A percentile compares a stretch with the other conserved stretches of the same genome.
Conservation (phyloP, 352 stramenopile genomes). For the Globisporangium recalcitrans region DNA sequence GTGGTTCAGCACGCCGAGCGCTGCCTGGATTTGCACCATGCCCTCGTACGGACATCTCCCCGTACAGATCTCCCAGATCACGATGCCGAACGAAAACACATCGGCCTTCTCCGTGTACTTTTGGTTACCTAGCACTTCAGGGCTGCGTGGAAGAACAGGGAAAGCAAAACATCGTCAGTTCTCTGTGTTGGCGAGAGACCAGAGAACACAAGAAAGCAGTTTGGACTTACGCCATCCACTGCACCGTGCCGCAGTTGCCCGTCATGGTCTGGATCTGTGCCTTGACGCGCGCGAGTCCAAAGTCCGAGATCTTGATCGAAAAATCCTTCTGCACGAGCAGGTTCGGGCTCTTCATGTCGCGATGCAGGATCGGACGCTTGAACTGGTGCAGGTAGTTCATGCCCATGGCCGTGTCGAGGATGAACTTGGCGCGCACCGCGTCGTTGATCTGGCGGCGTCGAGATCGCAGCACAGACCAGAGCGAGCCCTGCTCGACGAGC, state of each 20-base stretch:
- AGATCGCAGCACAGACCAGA: conserved; percentile 89
- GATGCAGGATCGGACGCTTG: conserved; percentile 81
- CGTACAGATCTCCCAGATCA: conserved; percentile 92
- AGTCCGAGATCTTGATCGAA: conserved; percentile 90
- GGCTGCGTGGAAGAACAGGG: conserved; percentile 28
- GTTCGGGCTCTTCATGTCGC: conserved; percentile 90
- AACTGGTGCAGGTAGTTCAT: conserved; percentile 89
- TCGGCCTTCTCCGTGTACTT: conserved; percentile 93
- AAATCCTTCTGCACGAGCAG: conserved; percentile 81
- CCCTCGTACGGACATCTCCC: conserved; percentile 86
- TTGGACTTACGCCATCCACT: conserved; percentile 82
- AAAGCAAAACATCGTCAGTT: conserved; percentile 4
- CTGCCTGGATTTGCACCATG: conserved; percentile 86
- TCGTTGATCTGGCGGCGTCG: conserved; percentile 35
- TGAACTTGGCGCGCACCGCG: conserved; percentile 49
- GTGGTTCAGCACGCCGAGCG: conserved; percentile 75
- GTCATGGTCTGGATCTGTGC: conserved; percentile 90
- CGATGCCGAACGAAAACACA: conserved; percentile 92
- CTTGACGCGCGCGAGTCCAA: conserved; percentile 89
- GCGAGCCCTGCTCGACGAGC: conserved; percentile 87
- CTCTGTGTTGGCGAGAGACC: background rate
- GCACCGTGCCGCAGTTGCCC: conserved; percentile 85
- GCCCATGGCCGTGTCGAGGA: conserved; percentile 69
- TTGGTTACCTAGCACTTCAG: conserved; percentile 84
- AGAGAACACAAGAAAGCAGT: conserved; percentile 5